Evolutionary conservation across 441 rosid species (phyloP).

Genomic region (Metrosideros polymorpha): DNA sequence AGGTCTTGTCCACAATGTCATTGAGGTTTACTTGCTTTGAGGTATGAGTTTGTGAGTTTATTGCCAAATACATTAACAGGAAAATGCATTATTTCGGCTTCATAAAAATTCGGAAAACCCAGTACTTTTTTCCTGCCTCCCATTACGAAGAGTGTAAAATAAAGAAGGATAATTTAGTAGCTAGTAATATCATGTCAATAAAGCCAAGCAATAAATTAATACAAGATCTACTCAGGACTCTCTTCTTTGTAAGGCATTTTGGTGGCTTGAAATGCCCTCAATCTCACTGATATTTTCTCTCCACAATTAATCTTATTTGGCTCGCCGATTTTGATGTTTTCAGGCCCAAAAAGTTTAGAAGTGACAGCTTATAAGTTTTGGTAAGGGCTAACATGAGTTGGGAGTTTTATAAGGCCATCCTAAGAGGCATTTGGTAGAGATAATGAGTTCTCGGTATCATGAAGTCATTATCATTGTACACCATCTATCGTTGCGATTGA

Average conservation of each 20-base stretch:
- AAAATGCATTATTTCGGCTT: background rate
- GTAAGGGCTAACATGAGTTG: background rate
- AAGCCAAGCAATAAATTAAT: background rate
- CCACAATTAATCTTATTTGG: background rate
- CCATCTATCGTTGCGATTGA: background rate
- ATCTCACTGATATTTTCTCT: background rate
- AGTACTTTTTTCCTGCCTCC: background rate
- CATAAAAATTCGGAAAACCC: background rate
- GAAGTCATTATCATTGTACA: background rate
- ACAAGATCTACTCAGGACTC: background rate
- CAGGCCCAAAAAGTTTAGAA: background rate
- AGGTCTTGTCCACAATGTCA: background rate
- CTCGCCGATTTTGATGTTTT: background rate
- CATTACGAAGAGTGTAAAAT: background rate
- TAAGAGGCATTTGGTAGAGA: background rate
- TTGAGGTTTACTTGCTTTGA: background rate
- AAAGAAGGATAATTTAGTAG: background rate
- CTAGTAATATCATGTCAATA: background rate
- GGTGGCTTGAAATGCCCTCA: background rate
- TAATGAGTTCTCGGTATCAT: background rate
- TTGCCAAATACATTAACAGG: background rate
- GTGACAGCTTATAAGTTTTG: background rate
- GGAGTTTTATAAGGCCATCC: background rate
- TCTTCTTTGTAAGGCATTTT: background rate
- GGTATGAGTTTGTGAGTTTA: background rate